A percentile compares a stretch with the other conserved stretches of the same genome.
Conservation (phyloP, 495 filamentous ascomycete genomes). For the Entonaema liquescens region DNA sequence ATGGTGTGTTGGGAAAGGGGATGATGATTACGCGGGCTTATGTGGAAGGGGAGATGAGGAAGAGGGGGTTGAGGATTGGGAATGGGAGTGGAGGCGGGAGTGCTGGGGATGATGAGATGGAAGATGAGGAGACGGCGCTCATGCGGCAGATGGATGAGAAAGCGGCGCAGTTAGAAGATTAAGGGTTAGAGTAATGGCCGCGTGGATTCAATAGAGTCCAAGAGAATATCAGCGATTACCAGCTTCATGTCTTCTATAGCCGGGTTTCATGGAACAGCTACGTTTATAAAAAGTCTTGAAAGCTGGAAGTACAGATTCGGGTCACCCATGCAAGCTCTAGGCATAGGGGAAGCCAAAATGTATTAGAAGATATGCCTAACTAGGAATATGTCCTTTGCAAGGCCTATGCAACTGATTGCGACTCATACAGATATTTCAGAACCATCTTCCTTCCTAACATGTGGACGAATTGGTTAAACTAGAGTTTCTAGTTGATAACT, state of each 20-base stretch:
- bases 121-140: constrained; percentile 67
- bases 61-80: constrained; percentile 50
- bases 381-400: not conserved
- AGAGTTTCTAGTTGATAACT: not conserved
- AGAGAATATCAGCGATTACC: not conserved
- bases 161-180: constrained; percentile 53
- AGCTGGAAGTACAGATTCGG: not conserved
- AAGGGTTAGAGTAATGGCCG: not conserved
- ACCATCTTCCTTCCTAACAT: not conserved
- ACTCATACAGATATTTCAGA: not conserved
- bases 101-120: constrained; percentile 59
- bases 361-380: not conserved
- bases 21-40: constrained; percentile 55
- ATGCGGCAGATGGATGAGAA: constrained; percentile 65
- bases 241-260: not conserved
- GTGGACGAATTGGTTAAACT: not conserved
- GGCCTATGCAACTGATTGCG: not conserved
- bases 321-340: not conserved
- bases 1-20: constrained; percentile 39
- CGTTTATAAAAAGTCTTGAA: not conserved
- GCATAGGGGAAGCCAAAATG: not conserved
- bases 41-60: constrained; percentile 55
- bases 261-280: not conserved
- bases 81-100: constrained; percentile 43
- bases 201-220: not conserved